Evolutionary conservation across 768 basidiomycete genomes (phyloP).

Genomic region (Mycena leptocephala): DNA sequence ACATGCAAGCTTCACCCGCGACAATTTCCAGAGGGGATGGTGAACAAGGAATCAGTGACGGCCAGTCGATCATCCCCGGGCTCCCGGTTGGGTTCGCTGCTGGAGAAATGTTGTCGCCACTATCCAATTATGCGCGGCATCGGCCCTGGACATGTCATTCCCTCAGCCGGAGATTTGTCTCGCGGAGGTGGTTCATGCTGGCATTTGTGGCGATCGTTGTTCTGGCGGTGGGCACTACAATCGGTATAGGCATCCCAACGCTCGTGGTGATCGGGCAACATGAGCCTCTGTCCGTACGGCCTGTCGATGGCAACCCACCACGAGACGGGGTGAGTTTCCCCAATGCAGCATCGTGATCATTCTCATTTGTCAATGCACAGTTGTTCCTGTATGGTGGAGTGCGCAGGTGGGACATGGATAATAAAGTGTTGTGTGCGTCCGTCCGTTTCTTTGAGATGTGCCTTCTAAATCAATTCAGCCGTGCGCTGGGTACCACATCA

Average conservation of each 20-base stretch:
- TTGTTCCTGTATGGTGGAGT: constrained; percentile 6
- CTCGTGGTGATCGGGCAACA: background rate
- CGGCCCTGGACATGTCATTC: background rate
- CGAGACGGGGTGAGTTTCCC: background rate
- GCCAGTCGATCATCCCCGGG: background rate
- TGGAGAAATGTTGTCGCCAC: background rate
- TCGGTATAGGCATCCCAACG: constrained; percentile 6
- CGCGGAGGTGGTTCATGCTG: background rate
- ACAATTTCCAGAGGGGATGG: constrained; percentile 1
- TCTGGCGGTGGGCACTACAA: background rate
- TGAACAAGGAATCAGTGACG: background rate
- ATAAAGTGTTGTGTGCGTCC: constrained; percentile 3
- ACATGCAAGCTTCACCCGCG: background rate
- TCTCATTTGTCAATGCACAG: constrained; percentile 3
- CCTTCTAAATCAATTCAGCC: constrained; percentile 1
- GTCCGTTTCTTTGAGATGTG: constrained; percentile 2
- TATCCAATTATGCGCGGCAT: background rate
- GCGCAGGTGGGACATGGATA: background rate
- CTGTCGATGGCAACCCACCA: background rate
- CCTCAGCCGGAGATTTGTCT: constrained; percentile 2
- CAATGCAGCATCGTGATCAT: constrained; percentile 4
- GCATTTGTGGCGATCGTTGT: constrained; percentile 1
- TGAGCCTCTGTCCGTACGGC: background rate
- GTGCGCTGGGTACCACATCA: constrained; percentile 1
- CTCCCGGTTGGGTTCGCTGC: background rate